Conservation (phyloP, 495 filamentous ascomycete genomes). For the Penicillium cinerascens region DNA sequence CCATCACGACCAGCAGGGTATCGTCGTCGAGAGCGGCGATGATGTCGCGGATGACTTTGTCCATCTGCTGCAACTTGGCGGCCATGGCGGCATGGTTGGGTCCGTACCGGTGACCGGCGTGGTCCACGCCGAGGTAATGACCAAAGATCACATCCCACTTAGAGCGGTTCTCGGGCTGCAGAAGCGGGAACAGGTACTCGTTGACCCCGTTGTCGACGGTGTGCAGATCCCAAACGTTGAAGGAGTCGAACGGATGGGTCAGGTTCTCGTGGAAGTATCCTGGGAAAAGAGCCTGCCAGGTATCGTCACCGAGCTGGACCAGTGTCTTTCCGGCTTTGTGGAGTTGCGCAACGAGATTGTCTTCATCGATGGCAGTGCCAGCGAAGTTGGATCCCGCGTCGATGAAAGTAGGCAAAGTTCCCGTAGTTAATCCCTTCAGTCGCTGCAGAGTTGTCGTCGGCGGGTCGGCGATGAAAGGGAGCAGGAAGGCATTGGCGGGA, state of each 20-base stretch:
- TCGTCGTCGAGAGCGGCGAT: slow-evolving; percentile 72
- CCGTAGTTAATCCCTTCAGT: slow-evolving; percentile 91
- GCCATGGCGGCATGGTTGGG: slow-evolving; percentile 90
- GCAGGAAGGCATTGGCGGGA: slow-evolving; percentile 79
- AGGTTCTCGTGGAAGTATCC: slow-evolving; percentile 84
- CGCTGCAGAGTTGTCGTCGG: slow-evolving; percentile 91
- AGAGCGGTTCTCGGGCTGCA: slow-evolving; percentile 56
- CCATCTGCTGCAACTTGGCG: slow-evolving; percentile 89
- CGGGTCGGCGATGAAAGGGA: slow-evolving; percentile 96
- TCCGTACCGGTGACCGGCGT: slow-evolving; percentile 94
- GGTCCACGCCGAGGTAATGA: slow-evolving; percentile 93
- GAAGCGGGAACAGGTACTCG: slow-evolving; percentile 82
- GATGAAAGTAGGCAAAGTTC: slow-evolving; percentile 90
- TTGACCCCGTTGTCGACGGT: slow-evolving; percentile 97
- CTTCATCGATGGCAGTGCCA: slow-evolving; percentile 95
- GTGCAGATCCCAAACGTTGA: slow-evolving; percentile 97
- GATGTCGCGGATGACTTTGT: slow-evolving; percentile 68
- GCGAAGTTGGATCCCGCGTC: slow-evolving; percentile 94
- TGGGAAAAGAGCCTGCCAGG: slow-evolving; percentile 90
- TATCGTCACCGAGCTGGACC: slow-evolving; percentile 94
- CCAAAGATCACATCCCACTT: slow-evolving; percentile 92
- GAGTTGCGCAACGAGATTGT: slow-evolving; percentile 86
- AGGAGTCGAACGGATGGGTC: slow-evolving; percentile 85
- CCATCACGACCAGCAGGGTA: slow-evolving; percentile 91
- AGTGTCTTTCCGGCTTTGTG: slow-evolving; percentile 75